phyloP scores from a whole-genome alignment of 768 basidiomycete genomes.

The Paxillus ammoniavirescens region DNA sequence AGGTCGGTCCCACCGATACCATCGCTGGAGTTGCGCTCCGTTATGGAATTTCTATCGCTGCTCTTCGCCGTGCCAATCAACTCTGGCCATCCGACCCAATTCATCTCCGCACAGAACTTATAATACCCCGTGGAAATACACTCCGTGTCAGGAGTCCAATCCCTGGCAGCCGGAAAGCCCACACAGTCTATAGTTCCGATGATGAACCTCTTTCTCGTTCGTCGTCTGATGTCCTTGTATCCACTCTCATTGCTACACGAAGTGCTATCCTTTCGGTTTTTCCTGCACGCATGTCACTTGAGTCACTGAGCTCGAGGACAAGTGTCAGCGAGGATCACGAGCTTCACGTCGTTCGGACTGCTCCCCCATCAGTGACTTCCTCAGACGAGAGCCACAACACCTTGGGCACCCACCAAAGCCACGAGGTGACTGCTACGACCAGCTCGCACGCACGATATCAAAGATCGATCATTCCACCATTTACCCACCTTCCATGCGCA shows the following conservation, averaged over 20 bases:
- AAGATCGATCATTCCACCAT: background rate
- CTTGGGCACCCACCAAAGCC: slow-evolving; percentile 2
- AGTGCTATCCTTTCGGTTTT: slow-evolving; percentile 23
- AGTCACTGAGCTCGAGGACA: slow-evolving; percentile 27
- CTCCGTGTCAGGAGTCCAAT: slow-evolving; percentile 5
- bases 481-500: background rate
- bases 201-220: background rate
- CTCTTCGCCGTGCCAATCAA: slow-evolving; percentile 85
- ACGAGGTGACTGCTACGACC: slow-evolving; percentile 16
- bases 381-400: background rate
- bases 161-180: background rate
- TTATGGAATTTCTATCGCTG: slow-evolving; percentile 82
- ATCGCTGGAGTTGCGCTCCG: slow-evolving; percentile 85
- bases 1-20: slow-evolving; percentile 77
- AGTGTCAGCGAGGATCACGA: slow-evolving; percentile 30
- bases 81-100: slow-evolving; percentile 93
- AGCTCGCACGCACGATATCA: background rate
- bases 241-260: slow-evolving; percentile 21
- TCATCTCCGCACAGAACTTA: slow-evolving; percentile 78
- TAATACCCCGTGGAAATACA: slow-evolving; percentile 54
- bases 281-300: slow-evolving; percentile 29
- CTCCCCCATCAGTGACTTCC: background rate
- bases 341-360: slow-evolving; percentile 15
- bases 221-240: slow-evolving; percentile 8
- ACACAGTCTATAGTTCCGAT: background rate